Percentiles rank a stretch among this genome's conserved stretches.
Evolutionary conservation across 176 grass and related monocot species (phyloP).

Genomic region (Avena sativa): DNA sequence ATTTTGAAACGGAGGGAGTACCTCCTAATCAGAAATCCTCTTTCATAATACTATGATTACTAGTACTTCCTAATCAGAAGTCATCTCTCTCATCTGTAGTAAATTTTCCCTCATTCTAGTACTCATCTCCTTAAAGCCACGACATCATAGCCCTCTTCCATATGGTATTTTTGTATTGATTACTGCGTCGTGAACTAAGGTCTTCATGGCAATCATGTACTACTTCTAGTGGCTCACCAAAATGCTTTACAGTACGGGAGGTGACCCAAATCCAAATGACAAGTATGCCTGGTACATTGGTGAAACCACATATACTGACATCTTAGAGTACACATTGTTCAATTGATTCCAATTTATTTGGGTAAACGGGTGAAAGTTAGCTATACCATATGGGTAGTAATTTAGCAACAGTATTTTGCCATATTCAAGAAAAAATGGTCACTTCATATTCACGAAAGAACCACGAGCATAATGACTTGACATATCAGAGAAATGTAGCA

Average conservation of each 20-base stretch:
- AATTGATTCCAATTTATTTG: conserved; percentile 26
- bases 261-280: conserved; percentile 3
- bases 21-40: too few relatives aligned
- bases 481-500: conserved; percentile 4
- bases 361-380: conserved; percentile 32
- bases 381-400: conserved; percentile 9
- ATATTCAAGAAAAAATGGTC: conserved; percentile 23
- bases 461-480: conserved; percentile 3
- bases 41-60: too few relatives aligned
- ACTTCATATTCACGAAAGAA: conserved; percentile 26
- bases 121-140: not conserved
- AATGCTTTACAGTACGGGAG: not conserved
- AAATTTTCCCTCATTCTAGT: not conserved
- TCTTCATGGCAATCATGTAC: not conserved
- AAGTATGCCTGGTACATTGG: not conserved
- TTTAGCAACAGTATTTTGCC: not conserved
- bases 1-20: too few relatives aligned
- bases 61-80: not conserved
- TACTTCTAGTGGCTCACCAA: not conserved
- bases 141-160: too few relatives aligned
- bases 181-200: not conserved
- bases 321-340: not conserved
- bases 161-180: not conserved
- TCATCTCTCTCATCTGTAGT: not conserved
- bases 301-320: conserved; percentile 11